Evolutionary conservation across 2,329 filamentous ascomycete species (phyloP), one percentile per base, ranked within the genome.

Genomic region (Remersonia thermophila): DNA sequence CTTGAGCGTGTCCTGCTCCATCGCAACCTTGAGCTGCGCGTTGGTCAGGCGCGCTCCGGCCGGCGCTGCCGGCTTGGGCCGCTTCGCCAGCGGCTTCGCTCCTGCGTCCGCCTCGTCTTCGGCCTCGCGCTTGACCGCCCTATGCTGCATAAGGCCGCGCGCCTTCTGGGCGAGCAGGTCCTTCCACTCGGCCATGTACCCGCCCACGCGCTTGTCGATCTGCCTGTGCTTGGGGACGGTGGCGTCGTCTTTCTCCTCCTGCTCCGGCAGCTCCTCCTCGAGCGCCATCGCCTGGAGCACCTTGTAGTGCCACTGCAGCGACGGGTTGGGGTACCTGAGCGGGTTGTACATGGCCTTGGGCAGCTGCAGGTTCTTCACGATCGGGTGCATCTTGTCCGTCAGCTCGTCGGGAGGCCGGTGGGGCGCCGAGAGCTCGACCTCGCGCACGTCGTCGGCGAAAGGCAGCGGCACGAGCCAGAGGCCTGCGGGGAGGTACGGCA

Each of bases 251-350:
- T 60, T 60, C 33, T 79, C 71, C 14, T 61, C 60, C 33, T 79
- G 71, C 14, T 82, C 79, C 0, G 87, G 87, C 1, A 93, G 62
- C 47, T 95, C 87, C 54, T 98, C 91, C 26, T 94, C 87, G 1
- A 98, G 67, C 0, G 91, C 91, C 39, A 95, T 69, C 6, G 83
- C 81, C 59, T 98, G 91, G 1, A 98, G 64, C 31, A 98, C 93
- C 43, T 77, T 80, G 65, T 96, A 98, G 61, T 96, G 91, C 87
- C 89, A 98, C 60, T 98, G 91, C 16, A 98, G 66, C 7, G 83
- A 73, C 8, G 87, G 86, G 43, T 98, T 98, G 0, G 91, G 84
- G 51, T 95, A 96, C 51, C 81, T 91, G 1, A 67, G 65, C 1
- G 89, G 87, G 47, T 93, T 81, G 53, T 93, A 98, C 23, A 73